phyloP scores from a whole-genome alignment of 2,329 filamentous ascomycete genomes.

The Parafenestella ontariensis region DNA sequence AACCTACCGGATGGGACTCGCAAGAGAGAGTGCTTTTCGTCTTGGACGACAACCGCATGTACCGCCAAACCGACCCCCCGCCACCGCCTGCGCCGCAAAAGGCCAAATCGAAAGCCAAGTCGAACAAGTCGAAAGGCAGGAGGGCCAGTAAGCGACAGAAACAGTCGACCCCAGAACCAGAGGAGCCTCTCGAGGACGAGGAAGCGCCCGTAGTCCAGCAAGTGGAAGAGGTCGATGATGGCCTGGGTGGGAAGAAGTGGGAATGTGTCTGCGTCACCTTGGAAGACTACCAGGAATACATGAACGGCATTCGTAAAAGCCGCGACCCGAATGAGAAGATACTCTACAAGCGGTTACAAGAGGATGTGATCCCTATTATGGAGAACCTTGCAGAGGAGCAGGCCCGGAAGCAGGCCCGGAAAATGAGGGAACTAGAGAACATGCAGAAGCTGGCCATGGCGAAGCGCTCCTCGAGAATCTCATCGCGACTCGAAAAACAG shows the following conservation, averaged over 20 bases:
- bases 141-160: constrained; percentile 78
- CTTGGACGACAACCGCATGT: constrained; percentile 91
- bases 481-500: constrained; percentile 79
- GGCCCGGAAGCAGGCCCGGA: constrained; percentile 74
- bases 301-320: constrained; percentile 75
- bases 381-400: constrained; percentile 75
- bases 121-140: constrained; percentile 62
- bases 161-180: constrained; percentile 56
- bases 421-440: constrained; percentile 80
- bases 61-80: constrained; percentile 81
- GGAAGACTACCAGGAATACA: constrained; percentile 75
- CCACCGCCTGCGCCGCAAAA: constrained; percentile 65
- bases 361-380: constrained; percentile 83
- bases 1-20: constrained; percentile 86
- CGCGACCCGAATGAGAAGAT: constrained; percentile 86
- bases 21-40: constrained; percentile 88
- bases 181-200: constrained; percentile 50
- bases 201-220: constrained; percentile 38
- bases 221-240: constrained; percentile 59
- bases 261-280: constrained; percentile 87
- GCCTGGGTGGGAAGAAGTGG: constrained; percentile 81
- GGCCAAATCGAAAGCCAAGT: constrained; percentile 58
- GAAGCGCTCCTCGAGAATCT: constrained; percentile 90
- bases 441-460: constrained; percentile 89
- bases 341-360: constrained; percentile 72